phyloP scores from a whole-genome alignment of 768 basidiomycete species.

The Mycena chlorophos region DNA sequence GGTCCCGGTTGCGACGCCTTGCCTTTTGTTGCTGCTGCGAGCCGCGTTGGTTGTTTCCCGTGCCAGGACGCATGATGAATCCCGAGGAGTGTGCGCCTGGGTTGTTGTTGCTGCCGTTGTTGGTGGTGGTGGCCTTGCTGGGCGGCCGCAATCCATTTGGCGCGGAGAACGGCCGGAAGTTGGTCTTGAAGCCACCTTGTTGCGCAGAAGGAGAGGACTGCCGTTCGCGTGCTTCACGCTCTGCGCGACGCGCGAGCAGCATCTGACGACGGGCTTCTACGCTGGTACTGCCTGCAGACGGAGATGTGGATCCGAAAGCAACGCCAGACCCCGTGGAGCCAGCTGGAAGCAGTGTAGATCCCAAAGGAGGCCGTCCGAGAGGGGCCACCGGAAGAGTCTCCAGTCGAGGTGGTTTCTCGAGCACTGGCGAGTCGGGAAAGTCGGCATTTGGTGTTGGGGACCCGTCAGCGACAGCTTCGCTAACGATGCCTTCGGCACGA shows the following conservation, averaged over 20 bases:
- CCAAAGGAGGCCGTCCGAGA: too few relatives aligned
- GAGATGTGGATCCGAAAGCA: conserved; percentile 22
- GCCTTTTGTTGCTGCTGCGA: too few relatives aligned
- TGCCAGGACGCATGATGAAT: too few relatives aligned
- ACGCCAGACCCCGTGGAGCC: background rate
- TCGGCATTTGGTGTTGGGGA: conserved; percentile 5
- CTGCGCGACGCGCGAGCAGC: conserved; percentile 11
- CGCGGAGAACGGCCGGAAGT: background rate
- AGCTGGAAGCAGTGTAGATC: background rate
- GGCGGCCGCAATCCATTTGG: too few relatives aligned
- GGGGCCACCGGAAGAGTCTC: too few relatives aligned
- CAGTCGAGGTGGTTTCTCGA: too few relatives aligned
- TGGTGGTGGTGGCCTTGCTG: too few relatives aligned
- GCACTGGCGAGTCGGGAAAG: conserved; percentile 5
- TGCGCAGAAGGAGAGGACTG: background rate
- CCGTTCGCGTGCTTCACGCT: conserved; percentile 9
- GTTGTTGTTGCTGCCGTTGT: too few relatives aligned
- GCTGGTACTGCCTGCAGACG: too few relatives aligned
- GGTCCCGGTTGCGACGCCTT: too few relatives aligned
- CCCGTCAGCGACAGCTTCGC: conserved; percentile 12
- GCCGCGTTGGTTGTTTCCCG: too few relatives aligned
- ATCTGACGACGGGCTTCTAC: conserved; percentile 15
- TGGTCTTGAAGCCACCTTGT: background rate
- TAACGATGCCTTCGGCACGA: conserved; percentile 23
- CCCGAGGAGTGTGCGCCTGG: too few relatives aligned